phyloP scores from a whole-genome alignment of 768 basidiomycete species.

The Agrocybe chaxingu region DNA sequence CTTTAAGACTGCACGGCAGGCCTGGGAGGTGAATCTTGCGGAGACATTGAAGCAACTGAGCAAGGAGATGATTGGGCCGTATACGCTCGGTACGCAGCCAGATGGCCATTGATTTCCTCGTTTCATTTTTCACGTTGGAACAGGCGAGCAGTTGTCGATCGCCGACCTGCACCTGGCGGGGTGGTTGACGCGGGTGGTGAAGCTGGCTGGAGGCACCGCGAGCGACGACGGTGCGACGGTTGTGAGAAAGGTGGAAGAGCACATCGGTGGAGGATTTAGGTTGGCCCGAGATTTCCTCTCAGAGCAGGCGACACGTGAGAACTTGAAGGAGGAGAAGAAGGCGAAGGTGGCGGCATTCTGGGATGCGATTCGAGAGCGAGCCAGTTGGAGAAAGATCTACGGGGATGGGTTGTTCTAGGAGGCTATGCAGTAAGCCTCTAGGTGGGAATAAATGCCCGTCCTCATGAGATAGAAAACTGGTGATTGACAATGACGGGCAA shows the following conservation, averaged over 20 bases:
- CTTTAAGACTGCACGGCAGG: conserved; percentile 43
- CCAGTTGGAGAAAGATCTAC: conserved; percentile 74
- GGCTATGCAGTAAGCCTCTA: no score
- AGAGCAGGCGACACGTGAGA: conserved; percentile 27
- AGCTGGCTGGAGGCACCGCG: conserved; percentile 50
- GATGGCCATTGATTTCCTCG: background rate
- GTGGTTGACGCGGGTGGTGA: conserved; percentile 66
- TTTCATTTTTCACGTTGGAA: background rate
- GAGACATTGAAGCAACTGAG: conserved; percentile 44
- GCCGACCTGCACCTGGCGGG: conserved; percentile 79
- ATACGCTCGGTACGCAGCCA: conserved; percentile 51
- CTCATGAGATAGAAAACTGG: no score
- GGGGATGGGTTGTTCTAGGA: conserved; percentile 39
- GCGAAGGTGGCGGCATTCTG: conserved; percentile 70
- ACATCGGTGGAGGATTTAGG: conserved; percentile 43
- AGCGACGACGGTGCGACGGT: conserved; percentile 49
- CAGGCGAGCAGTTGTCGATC: conserved; percentile 81
- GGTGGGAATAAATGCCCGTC: no score
- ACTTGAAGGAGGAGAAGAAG: conserved; percentile 34
- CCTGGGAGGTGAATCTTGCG: conserved; percentile 51
- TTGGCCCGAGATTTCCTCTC: conserved; percentile 40
- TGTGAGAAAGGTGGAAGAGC: conserved; percentile 48
- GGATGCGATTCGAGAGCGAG: conserved; percentile 59
- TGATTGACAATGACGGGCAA: no score
- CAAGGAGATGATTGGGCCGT: conserved; percentile 63